These are phyloP conservation scores for Lipomyces orientalis DNA, from an alignment of 805 yeast genomes.

Conservation along the genomic window DNA sequence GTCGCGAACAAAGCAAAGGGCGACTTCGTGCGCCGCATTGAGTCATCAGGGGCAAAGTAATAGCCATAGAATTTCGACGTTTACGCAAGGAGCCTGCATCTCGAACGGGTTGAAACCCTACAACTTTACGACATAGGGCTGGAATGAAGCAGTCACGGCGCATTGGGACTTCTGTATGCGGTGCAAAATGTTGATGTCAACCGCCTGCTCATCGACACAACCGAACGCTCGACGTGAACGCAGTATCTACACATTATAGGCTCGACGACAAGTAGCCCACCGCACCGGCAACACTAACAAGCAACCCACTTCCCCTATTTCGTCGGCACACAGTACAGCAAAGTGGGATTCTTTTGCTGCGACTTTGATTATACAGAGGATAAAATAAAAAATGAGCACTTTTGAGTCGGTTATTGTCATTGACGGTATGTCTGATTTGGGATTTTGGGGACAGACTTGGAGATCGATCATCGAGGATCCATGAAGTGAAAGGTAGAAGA, in stretches of 20 bases:
- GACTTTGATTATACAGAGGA: slow-evolving; percentile 2
- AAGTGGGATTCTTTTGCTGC: neutral
- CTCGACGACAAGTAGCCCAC: neutral
- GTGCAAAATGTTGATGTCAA: neutral
- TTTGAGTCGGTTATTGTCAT: slow-evolving; percentile 38
- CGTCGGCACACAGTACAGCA: slow-evolving; percentile 1
- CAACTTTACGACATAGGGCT: neutral
- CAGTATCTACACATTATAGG: neutral
- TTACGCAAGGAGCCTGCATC: neutral
- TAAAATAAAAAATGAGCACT: slow-evolving; percentile 33
- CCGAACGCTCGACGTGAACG: neutral
- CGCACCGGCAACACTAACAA: neutral
- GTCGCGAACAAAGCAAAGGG: too few relatives aligned
- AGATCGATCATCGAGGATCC: neutral
- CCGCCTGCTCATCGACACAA: neutral
- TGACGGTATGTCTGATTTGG: slow-evolving; percentile 35
- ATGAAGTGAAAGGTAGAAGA: neutral
- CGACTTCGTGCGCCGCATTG: neutral
- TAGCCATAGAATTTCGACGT: neutral
- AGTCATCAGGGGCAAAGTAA: neutral
- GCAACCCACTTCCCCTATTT: slow-evolving; percentile 3
- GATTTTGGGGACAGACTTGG: neutral
- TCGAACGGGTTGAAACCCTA: neutral
- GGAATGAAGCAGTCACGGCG: neutral
- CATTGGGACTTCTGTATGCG: neutral